These are phyloP conservation scores for Rhinocladiella mackenziei DNA, from an alignment of 2,329 filamentous ascomycete species.

Conservation along the genomic window DNA sequence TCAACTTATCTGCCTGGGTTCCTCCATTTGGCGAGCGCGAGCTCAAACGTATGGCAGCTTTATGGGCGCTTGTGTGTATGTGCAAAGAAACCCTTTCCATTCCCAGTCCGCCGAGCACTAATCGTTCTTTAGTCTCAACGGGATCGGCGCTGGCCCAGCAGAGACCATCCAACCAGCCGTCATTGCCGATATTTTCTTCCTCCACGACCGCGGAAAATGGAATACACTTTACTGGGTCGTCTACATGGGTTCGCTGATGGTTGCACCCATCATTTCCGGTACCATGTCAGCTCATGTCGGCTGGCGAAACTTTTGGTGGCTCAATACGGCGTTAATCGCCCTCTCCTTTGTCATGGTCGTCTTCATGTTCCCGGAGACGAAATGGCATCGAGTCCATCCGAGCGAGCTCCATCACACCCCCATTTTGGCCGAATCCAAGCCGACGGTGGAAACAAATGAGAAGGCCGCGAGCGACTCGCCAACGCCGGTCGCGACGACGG, in stretches of 20 bases:
- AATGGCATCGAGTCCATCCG: constrained; percentile 13
- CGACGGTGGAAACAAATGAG: not conserved
- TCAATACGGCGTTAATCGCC: constrained; percentile 35
- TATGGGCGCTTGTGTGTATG: constrained; percentile 56
- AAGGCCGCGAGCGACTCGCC: not conserved
- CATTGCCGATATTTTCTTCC: constrained; percentile 62
- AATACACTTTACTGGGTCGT: constrained; percentile 59
- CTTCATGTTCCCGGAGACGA: constrained; percentile 16
- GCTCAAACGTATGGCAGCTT: constrained; percentile 58
- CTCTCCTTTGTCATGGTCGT: constrained; percentile 2
- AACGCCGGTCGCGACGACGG: no score
- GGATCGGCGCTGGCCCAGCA: constrained; percentile 58
- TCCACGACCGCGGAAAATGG: constrained; percentile 61
- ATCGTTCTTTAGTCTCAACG: constrained; percentile 45
- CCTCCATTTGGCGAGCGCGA: constrained; percentile 56
- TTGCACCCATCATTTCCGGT: constrained; percentile 57
- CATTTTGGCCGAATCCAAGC: not conserved
- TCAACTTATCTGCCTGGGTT: constrained; percentile 50
- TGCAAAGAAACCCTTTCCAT: not conserved
- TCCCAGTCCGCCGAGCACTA: not conserved
- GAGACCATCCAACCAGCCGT: constrained; percentile 61
- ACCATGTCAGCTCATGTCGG: constrained; percentile 57
- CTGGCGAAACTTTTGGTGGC: constrained; percentile 58
- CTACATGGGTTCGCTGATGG: constrained; percentile 62
- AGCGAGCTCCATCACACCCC: not conserved